These are phyloP conservation scores for Dioscorea alata DNA, from an alignment of 106 monocot species.

Conservation along the genomic window DNA sequence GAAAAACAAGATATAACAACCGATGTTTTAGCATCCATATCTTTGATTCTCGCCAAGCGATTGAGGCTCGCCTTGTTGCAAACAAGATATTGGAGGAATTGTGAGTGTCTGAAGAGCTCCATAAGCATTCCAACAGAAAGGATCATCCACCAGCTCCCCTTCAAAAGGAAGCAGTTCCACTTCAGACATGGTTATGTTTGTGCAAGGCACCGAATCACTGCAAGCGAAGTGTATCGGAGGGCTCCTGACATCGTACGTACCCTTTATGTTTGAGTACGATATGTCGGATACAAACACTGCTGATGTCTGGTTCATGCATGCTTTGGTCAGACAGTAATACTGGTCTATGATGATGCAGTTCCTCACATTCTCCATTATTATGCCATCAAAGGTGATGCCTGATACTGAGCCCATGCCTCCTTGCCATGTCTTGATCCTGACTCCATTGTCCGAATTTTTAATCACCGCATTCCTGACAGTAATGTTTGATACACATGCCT, in stretches of 20 bases:
- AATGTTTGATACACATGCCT: conserved; percentile 87
- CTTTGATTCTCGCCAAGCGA: conserved; percentile 29
- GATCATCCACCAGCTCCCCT: conserved; percentile 87
- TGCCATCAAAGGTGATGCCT: conserved; percentile 47
- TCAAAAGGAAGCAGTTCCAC: conserved; percentile 72
- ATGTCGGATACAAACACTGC: conserved; percentile 77
- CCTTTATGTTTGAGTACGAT: conserved; percentile 63
- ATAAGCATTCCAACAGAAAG: conserved; percentile 98
- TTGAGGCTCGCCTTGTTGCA: conserved; percentile 67
- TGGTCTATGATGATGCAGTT: conserved; percentile 98
- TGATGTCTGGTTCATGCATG: conserved; percentile 72
- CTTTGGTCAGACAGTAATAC: conserved; percentile 84
- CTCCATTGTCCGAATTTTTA: conserved; percentile 79
- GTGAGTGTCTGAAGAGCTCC: conserved; percentile 59
- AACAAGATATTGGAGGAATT: conserved; percentile 73
- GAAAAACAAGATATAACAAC: background rate
- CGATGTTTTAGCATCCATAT: conserved; percentile 28
- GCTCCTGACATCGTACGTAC: conserved; percentile 77
- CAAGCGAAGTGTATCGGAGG: conserved; percentile 93
- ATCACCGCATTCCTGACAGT: conserved; percentile 67
- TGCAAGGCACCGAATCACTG: conserved; percentile 87
- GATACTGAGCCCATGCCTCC: conserved; percentile 80
- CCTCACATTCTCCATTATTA: conserved; percentile 80
- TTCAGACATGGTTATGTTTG: conserved; percentile 92
- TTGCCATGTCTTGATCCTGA: conserved; percentile 99